phyloP scores from a whole-genome alignment of 331 rosid species.

The Acacia pycnantha region DNA sequence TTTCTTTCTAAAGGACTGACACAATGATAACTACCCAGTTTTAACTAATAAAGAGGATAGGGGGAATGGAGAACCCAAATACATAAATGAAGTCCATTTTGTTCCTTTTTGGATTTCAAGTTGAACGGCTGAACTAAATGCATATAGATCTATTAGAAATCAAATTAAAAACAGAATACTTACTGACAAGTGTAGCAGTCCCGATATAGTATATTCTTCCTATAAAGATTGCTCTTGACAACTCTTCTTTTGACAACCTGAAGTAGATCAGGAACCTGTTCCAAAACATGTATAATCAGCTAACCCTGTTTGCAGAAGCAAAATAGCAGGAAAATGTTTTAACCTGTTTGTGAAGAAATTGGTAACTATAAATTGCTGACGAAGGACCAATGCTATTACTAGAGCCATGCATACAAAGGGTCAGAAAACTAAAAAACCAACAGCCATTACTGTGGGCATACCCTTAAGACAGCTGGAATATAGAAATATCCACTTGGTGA shows the following conservation, averaged over 20 bases:
- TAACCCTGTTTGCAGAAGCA: constrained; percentile 19
- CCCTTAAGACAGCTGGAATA: constrained; percentile 97
- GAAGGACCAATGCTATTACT: background rate
- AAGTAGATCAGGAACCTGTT: constrained; percentile 89
- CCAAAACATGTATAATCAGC: constrained; percentile 38
- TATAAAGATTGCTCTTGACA: constrained; percentile 62
- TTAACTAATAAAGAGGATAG: background rate
- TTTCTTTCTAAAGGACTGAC: background rate
- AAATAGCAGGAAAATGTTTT: constrained; percentile 12
- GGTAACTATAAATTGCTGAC: background rate
- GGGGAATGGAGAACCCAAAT: background rate
- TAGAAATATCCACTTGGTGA: constrained; percentile 88
- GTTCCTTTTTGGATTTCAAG: background rate
- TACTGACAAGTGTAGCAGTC: constrained; percentile 89
- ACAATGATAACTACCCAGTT: background rate
- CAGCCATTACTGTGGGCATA: constrained; percentile 33
- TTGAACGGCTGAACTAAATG: constrained; percentile 21
- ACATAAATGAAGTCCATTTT: background rate
- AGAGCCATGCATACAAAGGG: background rate
- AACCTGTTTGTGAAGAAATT: background rate
- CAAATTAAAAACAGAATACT: constrained; percentile 40
- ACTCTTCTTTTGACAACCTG: constrained; percentile 91
- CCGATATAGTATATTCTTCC: constrained; percentile 82
- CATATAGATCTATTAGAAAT: constrained; percentile 12
- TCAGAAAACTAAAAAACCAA: constrained; percentile 4